Conservation (phyloP, 2,329 filamentous ascomycete species). For the Colletotrichum endophyticum region DNA sequence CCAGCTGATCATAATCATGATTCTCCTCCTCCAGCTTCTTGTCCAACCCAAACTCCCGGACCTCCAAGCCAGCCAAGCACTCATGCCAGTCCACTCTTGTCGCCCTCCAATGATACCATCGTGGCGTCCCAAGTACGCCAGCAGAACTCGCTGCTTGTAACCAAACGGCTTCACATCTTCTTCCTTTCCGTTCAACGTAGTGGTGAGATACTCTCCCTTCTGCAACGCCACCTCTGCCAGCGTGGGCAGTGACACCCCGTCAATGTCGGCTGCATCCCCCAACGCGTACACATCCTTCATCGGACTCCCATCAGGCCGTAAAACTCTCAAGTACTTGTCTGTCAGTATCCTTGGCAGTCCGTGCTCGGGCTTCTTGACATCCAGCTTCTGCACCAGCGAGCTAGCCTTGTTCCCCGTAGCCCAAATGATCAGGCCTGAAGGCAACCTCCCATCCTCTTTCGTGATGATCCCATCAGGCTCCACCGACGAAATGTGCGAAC, state of each 20-base stretch:
- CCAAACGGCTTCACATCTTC: neutral
- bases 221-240: constrained; percentile 12
- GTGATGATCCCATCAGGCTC: constrained; percentile 90
- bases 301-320: neutral
- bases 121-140: constrained; percentile 4
- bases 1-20: constrained; percentile 10
- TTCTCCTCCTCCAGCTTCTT: constrained; percentile 13
- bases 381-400: neutral
- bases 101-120: constrained; percentile 13
- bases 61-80: constrained; percentile 12
- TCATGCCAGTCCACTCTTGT: constrained; percentile 5
- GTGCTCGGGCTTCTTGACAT: neutral
- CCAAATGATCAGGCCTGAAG: constrained; percentile 97
- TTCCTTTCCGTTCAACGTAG: neutral
- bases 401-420: constrained; percentile 78
- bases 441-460: constrained; percentile 84
- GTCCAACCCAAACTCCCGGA: constrained; percentile 11
- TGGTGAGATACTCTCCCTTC: constrained; percentile 11
- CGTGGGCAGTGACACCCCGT: neutral
- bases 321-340: constrained; percentile 1
- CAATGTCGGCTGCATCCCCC: constrained; percentile 5
- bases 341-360: constrained; percentile 2
- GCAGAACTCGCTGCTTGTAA: constrained; percentile 2
- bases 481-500: neutral
- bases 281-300: constrained; percentile 4